These are phyloP conservation scores for Ascochyta koolunga DNA, from an alignment of 2,329 filamentous ascomycete species.

Conservation along the genomic window DNA sequence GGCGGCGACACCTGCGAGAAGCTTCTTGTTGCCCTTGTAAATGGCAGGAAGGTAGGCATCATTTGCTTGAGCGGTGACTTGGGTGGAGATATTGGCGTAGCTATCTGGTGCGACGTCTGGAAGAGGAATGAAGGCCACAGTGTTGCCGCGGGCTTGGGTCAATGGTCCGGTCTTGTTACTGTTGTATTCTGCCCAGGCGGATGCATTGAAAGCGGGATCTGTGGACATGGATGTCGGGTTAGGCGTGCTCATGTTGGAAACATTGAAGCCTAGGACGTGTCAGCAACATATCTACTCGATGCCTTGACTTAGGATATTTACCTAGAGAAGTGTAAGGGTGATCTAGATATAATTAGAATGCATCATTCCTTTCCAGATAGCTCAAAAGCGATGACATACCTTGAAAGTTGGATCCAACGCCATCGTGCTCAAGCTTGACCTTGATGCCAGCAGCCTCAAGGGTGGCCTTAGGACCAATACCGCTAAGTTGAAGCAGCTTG, in stretches of 20 bases:
- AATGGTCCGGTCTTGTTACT: constrained; percentile 35
- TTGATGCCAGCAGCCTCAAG: constrained; percentile 36
- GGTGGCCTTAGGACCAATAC: constrained; percentile 36
- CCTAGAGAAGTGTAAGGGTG: constrained; percentile 33
- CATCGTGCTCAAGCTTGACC: constrained; percentile 34
- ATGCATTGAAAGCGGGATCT: constrained; percentile 35
- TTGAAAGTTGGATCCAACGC: constrained; percentile 44
- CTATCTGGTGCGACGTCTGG: constrained; percentile 27
- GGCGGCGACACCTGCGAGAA: constrained; percentile 30
- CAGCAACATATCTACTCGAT: not conserved
- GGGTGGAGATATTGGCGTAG: constrained; percentile 23
- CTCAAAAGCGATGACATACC: no score
- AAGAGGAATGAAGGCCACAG: constrained; percentile 36
- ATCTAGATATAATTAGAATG: constrained; percentile 14
- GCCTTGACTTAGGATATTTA: no score
- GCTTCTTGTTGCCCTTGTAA: constrained; percentile 33
- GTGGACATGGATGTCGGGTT: constrained; percentile 29
- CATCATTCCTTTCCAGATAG: no score
- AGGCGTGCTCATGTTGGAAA: constrained; percentile 27
- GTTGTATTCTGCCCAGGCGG: constrained; percentile 35
- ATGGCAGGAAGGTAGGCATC: constrained; percentile 29
- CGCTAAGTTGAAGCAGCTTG: constrained; percentile 54
- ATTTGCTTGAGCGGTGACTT: constrained; percentile 17
- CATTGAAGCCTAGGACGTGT: constrained; percentile 18
- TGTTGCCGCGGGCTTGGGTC: constrained; percentile 35